phyloP scores from a whole-genome alignment of 352 stramenopile species.

The Plasmopara halstedii region DNA sequence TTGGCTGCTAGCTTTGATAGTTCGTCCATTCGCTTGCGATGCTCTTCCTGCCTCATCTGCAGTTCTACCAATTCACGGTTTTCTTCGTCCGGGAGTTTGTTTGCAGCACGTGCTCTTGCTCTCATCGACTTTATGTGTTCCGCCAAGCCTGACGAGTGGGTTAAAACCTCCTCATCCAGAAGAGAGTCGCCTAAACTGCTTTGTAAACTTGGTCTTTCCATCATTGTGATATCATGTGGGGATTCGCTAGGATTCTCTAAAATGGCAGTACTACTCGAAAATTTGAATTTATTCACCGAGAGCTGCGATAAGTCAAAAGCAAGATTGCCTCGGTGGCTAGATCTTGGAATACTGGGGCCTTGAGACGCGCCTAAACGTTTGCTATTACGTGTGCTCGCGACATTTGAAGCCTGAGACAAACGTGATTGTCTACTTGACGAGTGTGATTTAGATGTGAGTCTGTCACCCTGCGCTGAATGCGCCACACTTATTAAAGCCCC shows the following conservation, averaged over 20 bases:
- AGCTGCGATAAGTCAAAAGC: slow-evolving; percentile 22
- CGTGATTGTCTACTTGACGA: slow-evolving; percentile 9
- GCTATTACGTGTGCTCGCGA: slow-evolving; percentile 7
- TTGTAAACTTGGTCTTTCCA: slow-evolving; percentile 23
- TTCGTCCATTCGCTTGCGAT: slow-evolving; percentile 55
- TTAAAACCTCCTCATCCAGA: slow-evolving; percentile 39
- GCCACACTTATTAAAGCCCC: slow-evolving; percentile 15
- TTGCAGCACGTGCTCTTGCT: slow-evolving; percentile 13
- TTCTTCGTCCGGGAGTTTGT: slow-evolving; percentile 28
- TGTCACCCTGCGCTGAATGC: slow-evolving; percentile 14
- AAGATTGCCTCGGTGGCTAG: slow-evolving; percentile 7
- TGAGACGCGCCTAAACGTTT: slow-evolving; percentile 10
- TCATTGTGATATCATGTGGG: slow-evolving; percentile 23
- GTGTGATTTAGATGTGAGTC: slow-evolving; percentile 21
- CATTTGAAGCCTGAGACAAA: slow-evolving; percentile 4
- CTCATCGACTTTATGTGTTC: slow-evolving; percentile 36
- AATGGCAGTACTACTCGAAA: slow-evolving; percentile 24
- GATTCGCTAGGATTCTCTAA: slow-evolving; percentile 18
- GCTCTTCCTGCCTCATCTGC: slow-evolving; percentile 38
- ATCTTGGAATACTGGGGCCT: slow-evolving; percentile 2
- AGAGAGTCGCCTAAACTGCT: slow-evolving; percentile 23
- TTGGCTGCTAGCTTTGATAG: slow-evolving; percentile 34
- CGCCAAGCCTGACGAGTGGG: slow-evolving; percentile 29
- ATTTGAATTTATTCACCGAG: slow-evolving; percentile 20
- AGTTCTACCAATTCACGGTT: slow-evolving; percentile 39